These are phyloP conservation scores for Coelastrella sp. DNA, from an alignment of 139 green algal genomes.

Conservation along the genomic window DNA sequence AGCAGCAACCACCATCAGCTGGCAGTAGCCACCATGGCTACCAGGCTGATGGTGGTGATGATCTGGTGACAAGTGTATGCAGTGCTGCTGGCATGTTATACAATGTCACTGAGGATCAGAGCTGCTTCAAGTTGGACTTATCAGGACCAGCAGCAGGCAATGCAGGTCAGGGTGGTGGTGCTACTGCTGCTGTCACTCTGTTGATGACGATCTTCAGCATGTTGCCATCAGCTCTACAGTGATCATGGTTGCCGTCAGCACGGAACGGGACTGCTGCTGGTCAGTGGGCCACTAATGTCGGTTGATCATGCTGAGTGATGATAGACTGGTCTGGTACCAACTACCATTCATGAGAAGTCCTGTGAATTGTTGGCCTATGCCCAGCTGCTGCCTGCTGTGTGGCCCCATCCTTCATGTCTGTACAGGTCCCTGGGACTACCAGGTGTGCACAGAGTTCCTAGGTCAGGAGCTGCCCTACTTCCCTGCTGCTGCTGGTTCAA, in stretches of 20 bases:
- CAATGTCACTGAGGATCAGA: constrained; percentile 56
- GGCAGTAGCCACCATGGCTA: not conserved
- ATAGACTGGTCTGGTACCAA: too few relatives aligned
- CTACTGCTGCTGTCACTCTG: too few relatives aligned
- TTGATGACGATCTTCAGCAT: too few relatives aligned
- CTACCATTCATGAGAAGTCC: too few relatives aligned
- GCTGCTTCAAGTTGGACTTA: constrained; percentile 60
- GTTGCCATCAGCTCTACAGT: too few relatives aligned
- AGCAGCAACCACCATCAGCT: not conserved
- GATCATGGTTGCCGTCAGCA: too few relatives aligned
- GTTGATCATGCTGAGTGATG: too few relatives aligned
- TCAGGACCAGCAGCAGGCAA: constrained; percentile 54
- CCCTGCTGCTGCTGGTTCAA: constrained; percentile 62
- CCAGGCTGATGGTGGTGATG: not conserved
- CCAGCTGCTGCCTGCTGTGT: too few relatives aligned
- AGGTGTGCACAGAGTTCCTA: constrained; percentile 79
- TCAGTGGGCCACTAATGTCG: too few relatives aligned
- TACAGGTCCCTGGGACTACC: constrained; percentile 74
- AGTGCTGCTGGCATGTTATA: constrained; percentile 66
- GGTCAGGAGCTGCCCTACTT: constrained; percentile 68
- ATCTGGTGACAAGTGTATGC: constrained; percentile 50
- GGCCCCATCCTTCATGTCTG: not conserved
- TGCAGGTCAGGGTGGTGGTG: constrained; percentile 28
- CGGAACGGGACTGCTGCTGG: too few relatives aligned
- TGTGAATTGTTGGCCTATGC: too few relatives aligned